Conservation (phyloP, 108 stramenopile genomes). For the Discostella stelligeroides region DNA sequence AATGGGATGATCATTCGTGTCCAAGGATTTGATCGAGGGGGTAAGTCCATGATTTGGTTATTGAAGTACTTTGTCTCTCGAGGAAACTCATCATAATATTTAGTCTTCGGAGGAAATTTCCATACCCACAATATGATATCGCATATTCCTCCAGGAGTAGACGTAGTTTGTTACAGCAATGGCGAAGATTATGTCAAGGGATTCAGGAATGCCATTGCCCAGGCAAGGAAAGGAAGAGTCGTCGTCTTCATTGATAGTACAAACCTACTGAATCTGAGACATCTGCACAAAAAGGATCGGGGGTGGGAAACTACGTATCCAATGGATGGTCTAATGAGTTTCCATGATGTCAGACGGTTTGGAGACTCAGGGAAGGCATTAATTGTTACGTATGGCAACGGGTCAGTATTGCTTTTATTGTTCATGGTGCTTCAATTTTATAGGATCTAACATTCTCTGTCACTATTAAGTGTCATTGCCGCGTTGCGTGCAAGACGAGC, state of each 20-base stretch:
- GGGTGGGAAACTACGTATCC: conserved; percentile 71
- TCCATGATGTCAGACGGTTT: conserved; percentile 64
- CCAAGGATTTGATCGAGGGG: conserved; percentile 87
- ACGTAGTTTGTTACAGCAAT: conserved; percentile 85
- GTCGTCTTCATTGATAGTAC: conserved; percentile 83
- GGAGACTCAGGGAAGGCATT: conserved; percentile 50
- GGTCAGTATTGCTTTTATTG: not conserved
- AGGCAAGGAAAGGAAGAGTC: conserved; percentile 72
- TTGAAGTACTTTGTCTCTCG: not conserved
- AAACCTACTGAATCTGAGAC: conserved; percentile 74
- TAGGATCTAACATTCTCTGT: too few relatives aligned
- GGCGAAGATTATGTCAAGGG: conserved; percentile 82
- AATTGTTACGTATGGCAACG: conserved; percentile 87
- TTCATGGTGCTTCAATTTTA: too few relatives aligned
- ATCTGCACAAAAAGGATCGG: conserved; percentile 69
- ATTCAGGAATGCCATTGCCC: conserved; percentile 76
- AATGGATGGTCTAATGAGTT: conserved; percentile 51
- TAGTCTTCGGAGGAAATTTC: conserved; percentile 57
- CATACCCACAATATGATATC: conserved; percentile 85
- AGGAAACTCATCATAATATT: not conserved
- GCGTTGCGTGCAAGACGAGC: conserved; percentile 63
- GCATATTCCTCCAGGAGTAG: conserved; percentile 85
- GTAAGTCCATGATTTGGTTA: not conserved
- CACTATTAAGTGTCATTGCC: conserved; percentile 60
- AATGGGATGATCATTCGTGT: conserved; percentile 82